A percentile compares a stretch with the other conserved stretches of the same genome.
phyloP scores from a whole-genome alignment of 2,329 filamentous ascomycete species.

The Pseudogymnoascus sp. region DNA sequence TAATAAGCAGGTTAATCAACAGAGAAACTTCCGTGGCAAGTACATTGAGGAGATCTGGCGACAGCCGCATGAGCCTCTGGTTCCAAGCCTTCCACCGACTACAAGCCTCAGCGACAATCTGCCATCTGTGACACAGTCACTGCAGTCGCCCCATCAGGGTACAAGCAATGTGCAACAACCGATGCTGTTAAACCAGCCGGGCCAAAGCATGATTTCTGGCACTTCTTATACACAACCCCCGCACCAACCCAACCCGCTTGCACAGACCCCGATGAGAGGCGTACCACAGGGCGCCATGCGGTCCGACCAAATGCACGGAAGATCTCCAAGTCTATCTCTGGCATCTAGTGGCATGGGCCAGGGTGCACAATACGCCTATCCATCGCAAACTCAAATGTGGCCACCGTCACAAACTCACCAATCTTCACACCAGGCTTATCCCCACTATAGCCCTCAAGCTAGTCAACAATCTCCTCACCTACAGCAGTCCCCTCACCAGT shows the following conservation, averaged over 20 bases:
- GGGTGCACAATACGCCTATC: conserved; percentile 50
- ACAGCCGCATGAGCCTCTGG: conserved; percentile 69
- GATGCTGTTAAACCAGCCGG: conserved; percentile 33
- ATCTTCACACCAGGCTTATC: conserved; percentile 48
- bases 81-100: conserved; percentile 33
- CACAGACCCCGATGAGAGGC: conserved; percentile 64
- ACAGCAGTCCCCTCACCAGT: conserved; percentile 43
- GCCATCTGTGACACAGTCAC: conserved; percentile 45
- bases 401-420: conserved; percentile 53
- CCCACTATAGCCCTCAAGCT: conserved; percentile 43
- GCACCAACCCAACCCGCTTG: conserved; percentile 62
- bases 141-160: conserved; percentile 50
- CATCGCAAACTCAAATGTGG: conserved; percentile 55
- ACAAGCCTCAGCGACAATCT: conserved; percentile 33
- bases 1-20: conserved; percentile 74
- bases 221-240: conserved; percentile 63
- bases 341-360: conserved; percentile 46
- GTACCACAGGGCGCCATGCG: conserved; percentile 51
- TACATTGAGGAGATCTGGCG: conserved; percentile 79
- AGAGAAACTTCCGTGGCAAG: conserved; percentile 69
- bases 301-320: conserved; percentile 56
- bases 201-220: conserved; percentile 36
- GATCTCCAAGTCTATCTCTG: conserved; percentile 53
- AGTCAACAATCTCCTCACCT: conserved; percentile 30
- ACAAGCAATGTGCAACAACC: conserved; percentile 48